Percentiles rank a stretch among this genome's conserved stretches.
phyloP scores from a whole-genome alignment of 768 basidiomycete species.

The Leucosporidium creatinivorum region DNA sequence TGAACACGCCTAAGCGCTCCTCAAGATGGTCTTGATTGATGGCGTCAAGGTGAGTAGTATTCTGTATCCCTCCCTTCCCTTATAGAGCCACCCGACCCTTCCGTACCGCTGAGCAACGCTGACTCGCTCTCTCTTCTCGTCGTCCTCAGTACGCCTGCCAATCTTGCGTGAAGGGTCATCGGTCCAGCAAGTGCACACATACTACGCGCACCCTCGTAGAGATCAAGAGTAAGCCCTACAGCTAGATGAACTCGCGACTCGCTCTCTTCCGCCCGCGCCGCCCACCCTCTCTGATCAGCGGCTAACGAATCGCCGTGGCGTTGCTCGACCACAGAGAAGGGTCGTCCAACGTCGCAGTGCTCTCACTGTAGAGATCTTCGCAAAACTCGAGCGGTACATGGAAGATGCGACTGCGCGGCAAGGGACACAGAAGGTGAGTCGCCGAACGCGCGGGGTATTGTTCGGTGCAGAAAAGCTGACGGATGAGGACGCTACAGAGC shows the following conservation, averaged over 20 bases:
- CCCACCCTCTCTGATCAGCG: too few species aligned
- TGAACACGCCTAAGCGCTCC: neutral
- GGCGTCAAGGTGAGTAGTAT: slow-evolving; percentile 12
- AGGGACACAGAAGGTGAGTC: slow-evolving; percentile 7
- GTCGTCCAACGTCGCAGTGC: slow-evolving; percentile 30
- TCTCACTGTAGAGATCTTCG: slow-evolving; percentile 25
- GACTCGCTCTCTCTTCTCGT: too few species aligned
- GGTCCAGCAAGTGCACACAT: slow-evolving; percentile 30
- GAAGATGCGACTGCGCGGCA: slow-evolving; percentile 23
- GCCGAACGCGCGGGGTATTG: neutral
- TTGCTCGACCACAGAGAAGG: slow-evolving; percentile 14
- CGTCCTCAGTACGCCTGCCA: slow-evolving; percentile 28
- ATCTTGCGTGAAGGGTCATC: slow-evolving; percentile 28
- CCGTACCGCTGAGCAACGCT: neutral
- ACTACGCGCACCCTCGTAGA: slow-evolving; percentile 22
- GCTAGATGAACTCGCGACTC: too few species aligned
- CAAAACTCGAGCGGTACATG: slow-evolving; percentile 26
- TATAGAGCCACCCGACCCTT: neutral
- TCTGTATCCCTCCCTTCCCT: neutral
- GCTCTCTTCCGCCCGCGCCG: too few species aligned
- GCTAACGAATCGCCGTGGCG: neutral
- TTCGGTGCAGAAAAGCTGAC: neutral
- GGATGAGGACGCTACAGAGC: neutral
- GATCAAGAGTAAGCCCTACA: slow-evolving; percentile 23
- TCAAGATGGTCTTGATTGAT: slow-evolving; percentile 23